Conservation (phyloP, 805 yeast species). For the Metschnikowia cerradonensis region DNA sequence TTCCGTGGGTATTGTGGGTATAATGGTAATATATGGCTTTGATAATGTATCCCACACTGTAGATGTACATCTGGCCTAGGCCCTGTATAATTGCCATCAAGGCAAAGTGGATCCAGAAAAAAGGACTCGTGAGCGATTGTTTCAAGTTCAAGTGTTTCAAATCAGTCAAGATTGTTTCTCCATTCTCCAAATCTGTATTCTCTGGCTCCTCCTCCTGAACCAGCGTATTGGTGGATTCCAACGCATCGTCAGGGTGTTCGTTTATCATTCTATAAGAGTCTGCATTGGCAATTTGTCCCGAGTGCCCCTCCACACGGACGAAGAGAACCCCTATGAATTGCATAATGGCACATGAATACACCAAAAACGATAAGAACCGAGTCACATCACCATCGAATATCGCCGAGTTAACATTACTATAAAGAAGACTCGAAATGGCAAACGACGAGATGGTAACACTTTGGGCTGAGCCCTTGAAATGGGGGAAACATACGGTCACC, state of each 20-base stretch:
- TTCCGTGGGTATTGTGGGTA: neutral
- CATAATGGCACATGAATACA: constrained; percentile 22
- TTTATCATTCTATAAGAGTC: neutral
- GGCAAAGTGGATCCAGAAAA: constrained; percentile 31
- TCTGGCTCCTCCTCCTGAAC: neutral
- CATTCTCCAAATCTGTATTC: neutral
- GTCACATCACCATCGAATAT: constrained; percentile 22
- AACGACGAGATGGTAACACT: constrained; percentile 34
- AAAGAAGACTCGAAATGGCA: constrained; percentile 32
- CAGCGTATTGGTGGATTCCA: neutral
- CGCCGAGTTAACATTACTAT: constrained; percentile 20
- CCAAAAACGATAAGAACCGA: constrained; percentile 23
- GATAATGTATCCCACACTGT: constrained; percentile 29
- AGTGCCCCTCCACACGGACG: constrained; percentile 28
- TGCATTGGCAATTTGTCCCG: neutral
- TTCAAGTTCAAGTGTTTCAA: constrained; percentile 17
- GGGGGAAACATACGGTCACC: constrained; percentile 30
- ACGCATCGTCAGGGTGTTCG: neutral
- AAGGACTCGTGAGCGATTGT: constrained; percentile 24
- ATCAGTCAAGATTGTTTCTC: constrained; percentile 1
- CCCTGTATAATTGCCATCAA: constrained; percentile 33
- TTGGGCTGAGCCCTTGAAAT: constrained; percentile 33
- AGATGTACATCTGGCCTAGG: constrained; percentile 37
- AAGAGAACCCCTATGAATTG: constrained; percentile 27
- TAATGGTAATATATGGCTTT: constrained; percentile 23